Evolutionary conservation across 768 basidiomycete genomes (phyloP).

Genomic region (Mycena rebaudengoi): DNA sequence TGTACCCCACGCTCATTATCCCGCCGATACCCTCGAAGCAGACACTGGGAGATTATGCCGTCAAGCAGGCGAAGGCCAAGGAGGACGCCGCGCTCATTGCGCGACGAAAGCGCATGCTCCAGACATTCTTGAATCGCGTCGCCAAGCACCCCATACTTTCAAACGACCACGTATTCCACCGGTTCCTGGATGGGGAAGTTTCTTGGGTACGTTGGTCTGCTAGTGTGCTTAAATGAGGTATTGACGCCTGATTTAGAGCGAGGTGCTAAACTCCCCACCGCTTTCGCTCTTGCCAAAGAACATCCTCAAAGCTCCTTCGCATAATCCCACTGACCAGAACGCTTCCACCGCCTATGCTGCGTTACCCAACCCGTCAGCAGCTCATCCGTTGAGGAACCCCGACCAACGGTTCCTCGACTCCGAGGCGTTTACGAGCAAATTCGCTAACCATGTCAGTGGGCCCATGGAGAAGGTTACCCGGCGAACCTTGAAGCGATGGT

Average conservation of each 20-base stretch:
- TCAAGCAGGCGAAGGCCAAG: conserved; percentile 96
- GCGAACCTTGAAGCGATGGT: conserved; percentile 92
- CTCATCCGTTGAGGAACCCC: conserved; percentile 88
- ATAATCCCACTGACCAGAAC: conserved; percentile 87
- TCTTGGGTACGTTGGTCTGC: conserved; percentile 76
- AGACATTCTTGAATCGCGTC: conserved; percentile 92
- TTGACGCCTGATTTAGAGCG: conserved; percentile 61
- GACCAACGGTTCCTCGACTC: conserved; percentile 97
- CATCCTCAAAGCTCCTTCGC: conserved; percentile 92
- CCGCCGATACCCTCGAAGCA: conserved; percentile 99
- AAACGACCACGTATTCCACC: conserved; percentile 94
- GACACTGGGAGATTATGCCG: conserved; percentile 94
- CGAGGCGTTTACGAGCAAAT: conserved; percentile 95
- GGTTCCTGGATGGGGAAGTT: conserved; percentile 94
- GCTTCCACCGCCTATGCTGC: conserved; percentile 80
- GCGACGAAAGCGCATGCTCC: conserved; percentile 91
- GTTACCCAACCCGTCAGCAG: conserved; percentile 88
- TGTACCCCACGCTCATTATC: conserved; percentile 96
- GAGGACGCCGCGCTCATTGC: conserved; percentile 94
- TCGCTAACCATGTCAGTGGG: conserved; percentile 89
- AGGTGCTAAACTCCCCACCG: conserved; percentile 93
- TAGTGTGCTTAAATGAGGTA: background rate
- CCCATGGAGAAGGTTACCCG: conserved; percentile 98
- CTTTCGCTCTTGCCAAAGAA: conserved; percentile 94
- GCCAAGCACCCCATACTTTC: conserved; percentile 94